Evolutionary conservation across 768 basidiomycete species (phyloP), one percentile per base, ranked within the genome.

Genomic region (Steccherinum ochraceum): DNA sequence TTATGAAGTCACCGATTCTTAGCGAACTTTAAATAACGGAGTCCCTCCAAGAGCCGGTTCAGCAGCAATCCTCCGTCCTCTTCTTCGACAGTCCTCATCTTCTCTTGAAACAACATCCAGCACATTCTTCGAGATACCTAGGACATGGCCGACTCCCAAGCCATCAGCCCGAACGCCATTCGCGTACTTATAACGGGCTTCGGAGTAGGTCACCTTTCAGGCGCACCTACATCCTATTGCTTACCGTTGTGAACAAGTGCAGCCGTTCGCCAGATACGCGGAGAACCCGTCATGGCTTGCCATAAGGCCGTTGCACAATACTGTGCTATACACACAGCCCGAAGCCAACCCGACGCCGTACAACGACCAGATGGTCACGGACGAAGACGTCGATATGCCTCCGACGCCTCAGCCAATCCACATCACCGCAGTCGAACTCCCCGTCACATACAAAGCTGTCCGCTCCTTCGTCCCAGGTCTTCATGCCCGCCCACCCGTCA

Each of bases 241-340:
- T 51, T 27, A 24, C 43, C 24, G 20, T 43, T 35, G 30, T 35
- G 30, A 35, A 47, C 52, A 59, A 56, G 54, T 63, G 59, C 46
- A 59, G 67, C 56, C 59, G 27, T 62, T 56, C 39, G 41, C 45
- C 30, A 54, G 55, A 30, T 44, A 60, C 42, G 44, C 48, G 13
- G 56, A 61, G 57, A 88, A 87, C 60, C 84, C 86, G 4, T 86
- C 85, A 20, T 88, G 86, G 86, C 69, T 82, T 4, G 84, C 85
- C 20, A 82, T 83, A 11, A 69, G 77, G 54, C 73, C 81, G 5
- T 69, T 88, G 21, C 81, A 86, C 59, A 79, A 86, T 58, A 66
- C 69, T 23, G 57, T 79, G 51, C 63, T 86, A 4, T 71, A 76
- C 52, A 57, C 66, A 3, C 57, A 66, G 20, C 52, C 58, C 35